phyloP scores from a whole-genome alignment of 2,329 filamentous ascomycete species.

The Biscogniauxia sp. region DNA sequence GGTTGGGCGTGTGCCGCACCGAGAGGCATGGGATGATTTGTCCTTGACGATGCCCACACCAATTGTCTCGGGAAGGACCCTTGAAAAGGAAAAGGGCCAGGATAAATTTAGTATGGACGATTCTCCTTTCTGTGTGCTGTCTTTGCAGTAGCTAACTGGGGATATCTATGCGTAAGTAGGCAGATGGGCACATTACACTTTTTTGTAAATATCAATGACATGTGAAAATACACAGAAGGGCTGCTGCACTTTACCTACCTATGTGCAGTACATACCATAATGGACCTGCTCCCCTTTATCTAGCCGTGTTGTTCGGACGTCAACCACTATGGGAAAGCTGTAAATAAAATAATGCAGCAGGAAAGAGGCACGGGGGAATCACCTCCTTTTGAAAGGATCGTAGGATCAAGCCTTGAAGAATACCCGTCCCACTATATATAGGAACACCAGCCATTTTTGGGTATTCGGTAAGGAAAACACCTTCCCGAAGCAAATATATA shows the following conservation, averaged over 20 bases:
- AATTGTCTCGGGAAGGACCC: background rate
- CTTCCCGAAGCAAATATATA: background rate
- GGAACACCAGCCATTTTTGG: background rate
- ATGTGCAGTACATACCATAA: no score
- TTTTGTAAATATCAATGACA: background rate
- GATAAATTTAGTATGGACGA: background rate
- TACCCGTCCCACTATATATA: background rate
- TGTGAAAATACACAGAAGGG: background rate
- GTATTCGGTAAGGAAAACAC: background rate
- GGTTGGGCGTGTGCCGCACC: background rate
- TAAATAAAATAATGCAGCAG: no score
- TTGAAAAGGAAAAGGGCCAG: background rate
- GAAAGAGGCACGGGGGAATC: no score
- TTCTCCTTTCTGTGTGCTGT: background rate
- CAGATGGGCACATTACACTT: background rate
- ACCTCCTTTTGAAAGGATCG: background rate
- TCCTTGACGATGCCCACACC: background rate
- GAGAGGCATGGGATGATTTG: background rate
- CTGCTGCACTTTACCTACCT: background rate
- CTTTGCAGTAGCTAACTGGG: no score
- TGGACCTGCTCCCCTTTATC: no score
- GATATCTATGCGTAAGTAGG: no score
- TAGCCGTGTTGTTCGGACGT: no score
- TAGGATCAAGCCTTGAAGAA: background rate
- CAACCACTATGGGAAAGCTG: no score